Evolutionary conservation across 1,284 basidiomycete genomes (phyloP).

Genomic region (Naganishia sp.): DNA sequence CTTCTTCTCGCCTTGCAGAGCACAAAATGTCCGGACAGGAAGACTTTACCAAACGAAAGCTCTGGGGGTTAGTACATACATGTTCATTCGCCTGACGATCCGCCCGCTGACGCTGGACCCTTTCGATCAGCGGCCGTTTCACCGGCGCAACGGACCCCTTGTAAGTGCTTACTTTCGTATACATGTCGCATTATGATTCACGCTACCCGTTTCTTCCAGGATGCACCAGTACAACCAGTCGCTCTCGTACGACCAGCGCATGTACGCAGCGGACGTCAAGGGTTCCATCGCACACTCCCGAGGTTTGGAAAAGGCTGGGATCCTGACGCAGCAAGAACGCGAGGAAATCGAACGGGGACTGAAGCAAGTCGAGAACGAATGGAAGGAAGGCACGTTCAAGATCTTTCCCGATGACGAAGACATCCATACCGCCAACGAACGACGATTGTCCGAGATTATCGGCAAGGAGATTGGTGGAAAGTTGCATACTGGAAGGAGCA

Average conservation of each 20-base stretch:
- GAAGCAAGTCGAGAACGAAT: constrained; percentile 75
- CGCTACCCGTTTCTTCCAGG: constrained; percentile 53
- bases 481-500: constrained; percentile 90
- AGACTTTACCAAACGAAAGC: constrained; percentile 53
- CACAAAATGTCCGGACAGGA: constrained; percentile 34
- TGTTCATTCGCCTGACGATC: constrained; percentile 7
- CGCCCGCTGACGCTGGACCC: neutral
- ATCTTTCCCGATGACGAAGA: constrained; percentile 86
- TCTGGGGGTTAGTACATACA: constrained; percentile 48
- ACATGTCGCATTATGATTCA: neutral
- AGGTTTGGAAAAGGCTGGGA: constrained; percentile 73
- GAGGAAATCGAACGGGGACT: constrained; percentile 76
- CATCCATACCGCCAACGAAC: constrained; percentile 99
- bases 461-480: constrained; percentile 82
- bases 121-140: constrained; percentile 64
- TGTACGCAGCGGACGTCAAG: constrained; percentile 87
- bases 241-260: constrained; percentile 87
- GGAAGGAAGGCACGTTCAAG: constrained; percentile 73
- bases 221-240: constrained; percentile 98
- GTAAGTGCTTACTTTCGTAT: constrained; percentile 56
- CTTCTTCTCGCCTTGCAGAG: neutral
- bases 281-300: constrained; percentile 96
- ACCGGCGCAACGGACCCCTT: constrained; percentile 83
- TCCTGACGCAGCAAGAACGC: constrained; percentile 76
- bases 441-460: constrained; percentile 88